These are phyloP conservation scores for Arachnopeziza araneosa DNA, from an alignment of 2,329 filamentous ascomycete species.

Conservation along the genomic window DNA sequence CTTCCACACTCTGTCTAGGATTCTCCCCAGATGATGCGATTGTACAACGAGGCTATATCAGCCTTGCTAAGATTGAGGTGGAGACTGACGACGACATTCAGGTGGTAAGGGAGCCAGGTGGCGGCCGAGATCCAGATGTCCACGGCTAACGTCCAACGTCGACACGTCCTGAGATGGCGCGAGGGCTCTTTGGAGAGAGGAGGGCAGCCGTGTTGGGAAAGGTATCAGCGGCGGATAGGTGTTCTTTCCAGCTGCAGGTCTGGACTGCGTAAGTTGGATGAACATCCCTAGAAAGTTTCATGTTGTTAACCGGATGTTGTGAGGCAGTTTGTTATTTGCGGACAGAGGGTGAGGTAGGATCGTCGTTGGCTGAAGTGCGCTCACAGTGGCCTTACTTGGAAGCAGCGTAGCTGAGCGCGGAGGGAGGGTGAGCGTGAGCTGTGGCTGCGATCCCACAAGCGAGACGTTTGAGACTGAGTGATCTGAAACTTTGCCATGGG, in stretches of 20 bases:
- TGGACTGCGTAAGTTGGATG: not conserved
- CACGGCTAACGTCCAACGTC: not conserved
- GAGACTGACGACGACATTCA: slow-evolving; percentile 1
- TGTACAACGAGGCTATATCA: slow-evolving; percentile 26
- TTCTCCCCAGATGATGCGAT: slow-evolving; percentile 22
- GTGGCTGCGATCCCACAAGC: not conserved
- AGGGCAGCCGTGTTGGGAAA: not conserved
- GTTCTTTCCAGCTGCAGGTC: not conserved
- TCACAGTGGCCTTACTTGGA: not conserved
- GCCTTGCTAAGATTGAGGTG: slow-evolving; percentile 20
- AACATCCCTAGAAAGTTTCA: slow-evolving; percentile 22
- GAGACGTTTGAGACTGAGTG: not conserved
- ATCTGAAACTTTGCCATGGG: not conserved
- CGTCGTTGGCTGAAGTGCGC: not conserved
- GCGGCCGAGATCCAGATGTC: not conserved
- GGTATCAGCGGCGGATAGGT: not conserved
- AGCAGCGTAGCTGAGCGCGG: not conserved
- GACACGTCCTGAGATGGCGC: not conserved
- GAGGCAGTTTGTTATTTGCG: slow-evolving; percentile 19
- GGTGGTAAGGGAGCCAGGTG: slow-evolving; percentile 4
- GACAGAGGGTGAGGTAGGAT: slow-evolving; percentile 1
- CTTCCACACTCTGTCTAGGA: slow-evolving; percentile 20
- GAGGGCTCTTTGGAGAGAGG: not conserved
- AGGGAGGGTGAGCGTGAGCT: not conserved
- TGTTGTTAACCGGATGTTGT: slow-evolving; percentile 17